phyloP scores from a whole-genome alignment of 2,329 filamentous ascomycete species.

The Dothideomycetidae sp. region DNA sequence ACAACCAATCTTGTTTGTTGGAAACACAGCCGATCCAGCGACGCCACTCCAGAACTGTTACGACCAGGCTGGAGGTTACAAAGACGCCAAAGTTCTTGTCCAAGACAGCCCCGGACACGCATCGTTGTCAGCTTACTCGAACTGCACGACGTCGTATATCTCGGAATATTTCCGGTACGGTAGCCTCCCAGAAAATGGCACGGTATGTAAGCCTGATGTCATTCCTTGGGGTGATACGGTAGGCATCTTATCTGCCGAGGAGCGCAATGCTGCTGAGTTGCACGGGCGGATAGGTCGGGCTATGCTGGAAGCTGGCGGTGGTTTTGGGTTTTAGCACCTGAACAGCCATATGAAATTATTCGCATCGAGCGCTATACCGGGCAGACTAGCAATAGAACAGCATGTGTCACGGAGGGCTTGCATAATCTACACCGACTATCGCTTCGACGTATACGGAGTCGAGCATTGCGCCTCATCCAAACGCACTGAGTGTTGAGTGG shows the following conservation, averaged over 20 bases:
- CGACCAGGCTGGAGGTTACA: constrained; percentile 23
- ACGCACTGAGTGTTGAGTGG: no score
- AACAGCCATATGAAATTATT: no score
- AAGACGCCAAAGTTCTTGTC: constrained; percentile 19
- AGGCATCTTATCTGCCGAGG: not conserved
- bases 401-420: no score
- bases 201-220: constrained; percentile 19
- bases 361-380: no score
- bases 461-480: no score
- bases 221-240: constrained; percentile 16
- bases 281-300: not conserved
- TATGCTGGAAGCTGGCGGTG: not conserved
- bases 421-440: no score
- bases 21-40: constrained; percentile 22
- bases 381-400: no score
- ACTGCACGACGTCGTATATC: constrained; percentile 17
- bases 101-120: constrained; percentile 23
- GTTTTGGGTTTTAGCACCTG: not conserved
- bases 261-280: not conserved
- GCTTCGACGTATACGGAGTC: no score
- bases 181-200: constrained; percentile 17
- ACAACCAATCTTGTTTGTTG: constrained; percentile 19
- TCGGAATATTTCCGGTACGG: constrained; percentile 22
- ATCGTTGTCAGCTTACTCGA: constrained; percentile 15
- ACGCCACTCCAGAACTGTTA: constrained; percentile 20